A percentile compares a stretch with the other conserved stretches of the same genome.
These are phyloP conservation scores for Oleoguttula mirabilis DNA, from an alignment of 495 filamentous ascomycete species.

Conservation along the genomic window DNA sequence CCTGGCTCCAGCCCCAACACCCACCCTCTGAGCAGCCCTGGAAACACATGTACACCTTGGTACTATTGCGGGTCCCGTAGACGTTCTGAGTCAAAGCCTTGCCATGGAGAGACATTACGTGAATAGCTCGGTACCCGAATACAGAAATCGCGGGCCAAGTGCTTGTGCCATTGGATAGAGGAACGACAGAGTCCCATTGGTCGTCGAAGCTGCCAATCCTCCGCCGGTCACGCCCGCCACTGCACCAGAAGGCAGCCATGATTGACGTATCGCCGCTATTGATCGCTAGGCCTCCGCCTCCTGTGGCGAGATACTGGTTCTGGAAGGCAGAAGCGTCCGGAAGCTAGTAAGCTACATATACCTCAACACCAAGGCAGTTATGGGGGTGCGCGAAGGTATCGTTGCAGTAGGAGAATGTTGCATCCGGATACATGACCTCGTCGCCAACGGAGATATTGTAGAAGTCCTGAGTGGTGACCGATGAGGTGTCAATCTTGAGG, in stretches of 20 bases:
- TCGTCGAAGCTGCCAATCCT: slow-evolving; percentile 37
- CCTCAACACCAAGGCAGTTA: slow-evolving; percentile 26
- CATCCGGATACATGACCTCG: slow-evolving; percentile 6
- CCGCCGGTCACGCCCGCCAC: slow-evolving; percentile 37
- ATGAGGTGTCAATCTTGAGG: neutral
- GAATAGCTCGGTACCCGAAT: slow-evolving; percentile 38
- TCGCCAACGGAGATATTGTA: slow-evolving; percentile 25
- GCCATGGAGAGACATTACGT: slow-evolving; percentile 29
- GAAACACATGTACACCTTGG: slow-evolving; percentile 42
- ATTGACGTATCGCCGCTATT: slow-evolving; percentile 31
- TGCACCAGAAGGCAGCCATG: slow-evolving; percentile 35
- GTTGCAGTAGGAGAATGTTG: slow-evolving; percentile 31
- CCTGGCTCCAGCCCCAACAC: slow-evolving; percentile 40
- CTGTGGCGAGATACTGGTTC: slow-evolving; percentile 35
- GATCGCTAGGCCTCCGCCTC: slow-evolving; percentile 37
- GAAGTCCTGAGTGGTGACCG: neutral
- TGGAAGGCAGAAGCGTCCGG: slow-evolving; percentile 32
- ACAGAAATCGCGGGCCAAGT: slow-evolving; percentile 36
- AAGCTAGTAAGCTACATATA: slow-evolving; percentile 32
- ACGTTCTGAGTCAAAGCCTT: slow-evolving; percentile 31
- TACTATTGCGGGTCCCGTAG: slow-evolving; percentile 21
- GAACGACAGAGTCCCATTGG: slow-evolving; percentile 27
- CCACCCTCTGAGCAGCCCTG: slow-evolving; percentile 44
- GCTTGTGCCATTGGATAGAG: slow-evolving; percentile 34
- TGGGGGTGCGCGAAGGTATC: slow-evolving; percentile 38